phyloP scores from a whole-genome alignment of 495 filamentous ascomycete species.

The Bryoglossum gracile region DNA sequence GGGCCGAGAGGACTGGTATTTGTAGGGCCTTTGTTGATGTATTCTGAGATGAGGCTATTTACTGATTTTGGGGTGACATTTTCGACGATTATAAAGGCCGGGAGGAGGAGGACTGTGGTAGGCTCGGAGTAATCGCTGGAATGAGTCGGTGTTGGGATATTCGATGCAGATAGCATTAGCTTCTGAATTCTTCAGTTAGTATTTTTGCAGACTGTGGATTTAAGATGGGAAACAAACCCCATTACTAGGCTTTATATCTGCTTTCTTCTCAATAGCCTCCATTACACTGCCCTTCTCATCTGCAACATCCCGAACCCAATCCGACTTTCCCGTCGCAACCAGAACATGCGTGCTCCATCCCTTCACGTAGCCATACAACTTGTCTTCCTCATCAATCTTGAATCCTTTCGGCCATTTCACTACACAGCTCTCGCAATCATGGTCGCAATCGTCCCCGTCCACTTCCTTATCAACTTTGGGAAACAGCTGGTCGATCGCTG shows the following conservation, averaged over 20 bases:
- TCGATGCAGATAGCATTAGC: slow-evolving; percentile 88
- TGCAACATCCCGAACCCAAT: slow-evolving; percentile 86
- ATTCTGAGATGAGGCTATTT: slow-evolving; percentile 61
- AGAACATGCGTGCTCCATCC: slow-evolving; percentile 85
- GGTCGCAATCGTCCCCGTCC: slow-evolving; percentile 86
- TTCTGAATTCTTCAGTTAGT: slow-evolving; percentile 40
- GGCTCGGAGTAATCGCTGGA: slow-evolving; percentile 52
- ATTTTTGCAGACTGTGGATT: too few relatives aligned
- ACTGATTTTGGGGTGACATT: slow-evolving; percentile 74
- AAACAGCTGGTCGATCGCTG: slow-evolving; percentile 43
- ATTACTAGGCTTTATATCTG: slow-evolving; percentile 56
- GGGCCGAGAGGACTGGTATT: slow-evolving; percentile 60
- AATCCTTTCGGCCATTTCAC: slow-evolving; percentile 63
- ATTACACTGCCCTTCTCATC: slow-evolving; percentile 93
- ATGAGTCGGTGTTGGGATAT: slow-evolving; percentile 69
- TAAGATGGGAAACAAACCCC: slow-evolving; percentile 65
- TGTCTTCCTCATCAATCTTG: slow-evolving; percentile 68
- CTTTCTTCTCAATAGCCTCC: slow-evolving; percentile 68
- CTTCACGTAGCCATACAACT: slow-evolving; percentile 81
- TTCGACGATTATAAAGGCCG: slow-evolving; percentile 78
- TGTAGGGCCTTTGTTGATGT: slow-evolving; percentile 66
- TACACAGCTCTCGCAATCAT: slow-evolving; percentile 81
- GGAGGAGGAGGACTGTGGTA: slow-evolving; percentile 80
- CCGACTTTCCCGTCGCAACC: slow-evolving; percentile 89
- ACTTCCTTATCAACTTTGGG: slow-evolving; percentile 55